Base-by-base conservation (phyloP, 139 green algal genomes). In the Coelastrella sp. region DNA sequence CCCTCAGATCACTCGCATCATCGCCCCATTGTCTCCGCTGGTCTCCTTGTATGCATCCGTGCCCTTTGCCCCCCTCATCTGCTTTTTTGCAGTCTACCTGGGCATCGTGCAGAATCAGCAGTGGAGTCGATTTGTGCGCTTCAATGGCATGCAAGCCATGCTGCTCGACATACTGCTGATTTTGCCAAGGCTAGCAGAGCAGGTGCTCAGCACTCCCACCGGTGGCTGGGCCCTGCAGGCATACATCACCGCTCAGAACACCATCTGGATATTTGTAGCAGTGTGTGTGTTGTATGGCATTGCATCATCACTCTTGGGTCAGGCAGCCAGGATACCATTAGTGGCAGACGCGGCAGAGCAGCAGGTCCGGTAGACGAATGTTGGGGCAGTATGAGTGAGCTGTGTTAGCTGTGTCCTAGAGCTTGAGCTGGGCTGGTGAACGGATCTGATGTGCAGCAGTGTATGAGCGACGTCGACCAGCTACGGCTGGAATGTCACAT, bases 91-190 rank as follows among this genome's bases (percentile, higher is more conserved):
- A 66, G 70, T 96, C 11, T 96, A 96, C 87, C 59, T 94, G 11
- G 91, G 90, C 35, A 87, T 94, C 57, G 92, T 96, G 9, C 93
- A 95, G 87, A 96, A 96, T 90, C 11, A 61, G n/a, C 70, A 15
- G 14, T 84, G 93, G 73, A 91, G 70, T 22, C 87, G 94, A 14
- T 96, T 95, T 82, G 92, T 93, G 58, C 89, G 92, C 56, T 93
- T 94, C 90, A 93, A 92, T 73, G 91, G 89, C n/a, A 93, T 94
- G 91, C 91, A 93, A 78, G 94, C 94, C 8, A 91, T 96, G 49
- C 91, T 96, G 61, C 84, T 96, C 8, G 94, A 96, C 82, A 94
- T 96, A 70, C n/a, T 93, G 24, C 89, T 96, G 6, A 91, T 94
- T 25, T 84, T 96, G 57, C 94, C 94, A 6, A 90, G 94, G 8